Evolutionary conservation across 2,329 filamentous ascomycete species (phyloP), one percentile per base, ranked within the genome.

Genomic region (Penicillium sp.): DNA sequence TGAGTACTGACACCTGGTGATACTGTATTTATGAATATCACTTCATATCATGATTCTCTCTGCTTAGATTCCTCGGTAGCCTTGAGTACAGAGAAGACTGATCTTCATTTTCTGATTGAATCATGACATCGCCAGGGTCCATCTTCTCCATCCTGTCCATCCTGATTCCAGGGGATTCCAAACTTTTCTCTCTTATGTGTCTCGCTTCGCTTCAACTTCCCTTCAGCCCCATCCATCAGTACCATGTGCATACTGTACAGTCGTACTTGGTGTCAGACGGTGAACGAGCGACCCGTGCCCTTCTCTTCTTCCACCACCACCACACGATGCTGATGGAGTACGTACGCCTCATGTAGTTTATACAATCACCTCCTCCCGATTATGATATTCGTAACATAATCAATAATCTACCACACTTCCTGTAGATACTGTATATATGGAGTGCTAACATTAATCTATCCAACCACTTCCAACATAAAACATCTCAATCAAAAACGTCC

Each of bases 221-320:
- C 50, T 6, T 50, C 24, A 28, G 50, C 15, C 51, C 51, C 51
- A 38, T 54, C 22, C 26, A 45, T 28, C 42, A 22, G 28, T 28
- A 28, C 28, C 28, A 28, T 15, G 35, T 12, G 9, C 30, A 12
- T 33, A 33, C 9, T 33, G 6, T 33, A 33, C 30, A 8, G 28
- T 7, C 30, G 2, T 9, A 9, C 33, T 13, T 35, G 19, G 17
- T 17, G 19, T n/a, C 22, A 26, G 13, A n/a, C 15, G 12, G 33
- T 33, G 33, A 28, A 54, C 37, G 12, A 40, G 35, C 45, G 53
- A 57, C 53, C 60, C 57, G 60, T 62, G 61, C 57, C 28, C 56
- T 12, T 22, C n/a, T 51, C 17, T 22, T 2, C 4, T 3, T 4
- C 37, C 17, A n/a, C 45, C 17, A 30, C 12, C 49, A 12, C 6